Evolutionary conservation across 2,329 filamentous ascomycete genomes (phyloP), one percentile per base, ranked within the genome.

Genomic region (Hypoxylon sp.): DNA sequence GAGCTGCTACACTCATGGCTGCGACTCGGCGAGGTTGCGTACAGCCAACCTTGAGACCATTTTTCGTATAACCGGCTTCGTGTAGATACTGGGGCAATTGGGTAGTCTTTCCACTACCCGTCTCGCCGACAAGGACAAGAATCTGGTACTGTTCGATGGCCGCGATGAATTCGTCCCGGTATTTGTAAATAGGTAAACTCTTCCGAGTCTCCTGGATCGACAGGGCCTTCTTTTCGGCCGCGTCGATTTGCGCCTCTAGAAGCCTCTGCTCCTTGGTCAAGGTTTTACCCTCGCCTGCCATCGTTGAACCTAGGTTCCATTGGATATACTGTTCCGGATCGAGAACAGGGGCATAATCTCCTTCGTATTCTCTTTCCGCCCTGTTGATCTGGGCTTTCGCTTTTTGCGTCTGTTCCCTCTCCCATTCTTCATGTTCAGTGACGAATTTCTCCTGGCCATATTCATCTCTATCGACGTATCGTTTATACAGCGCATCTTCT

Each of bases 381-480:
- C 88, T 87, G 68, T 87, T 85, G 62, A 97, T 93, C 75, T 97
- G 93, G 1, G 92, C 89, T 75, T 94, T 95, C 5, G 93, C 94
- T 76, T 96, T 96, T 59, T 89, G 85, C 0, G 91, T 86, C 79
- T 98, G 94, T 74, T 98, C 94, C 60, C 88, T 82, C 76, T 99
- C 95, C 94, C 94, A 99, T 73, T 97, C 92, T 65, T 99, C 94
- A 67, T 97, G 91, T 76, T 99, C 95, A 0, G 93, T 97, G 60
- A 97, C 87, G 71, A 93, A 96, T 71, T 90, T 90, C 75, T 97
- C 94, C 68, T 95, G 89, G 4, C 94, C 94, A 71, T 90, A 90
- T 71, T 96, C 92, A 71, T 97, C 93, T 63, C 87, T 86, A 66
- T 97, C 94, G 3, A 97, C 89, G 70, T 97, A 94, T 52, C 94